Percentiles rank a stretch among this genome's conserved stretches.
Evolutionary conservation across 805 yeast genomes (phyloP).

Genomic region (Candida suzukii): DNA sequence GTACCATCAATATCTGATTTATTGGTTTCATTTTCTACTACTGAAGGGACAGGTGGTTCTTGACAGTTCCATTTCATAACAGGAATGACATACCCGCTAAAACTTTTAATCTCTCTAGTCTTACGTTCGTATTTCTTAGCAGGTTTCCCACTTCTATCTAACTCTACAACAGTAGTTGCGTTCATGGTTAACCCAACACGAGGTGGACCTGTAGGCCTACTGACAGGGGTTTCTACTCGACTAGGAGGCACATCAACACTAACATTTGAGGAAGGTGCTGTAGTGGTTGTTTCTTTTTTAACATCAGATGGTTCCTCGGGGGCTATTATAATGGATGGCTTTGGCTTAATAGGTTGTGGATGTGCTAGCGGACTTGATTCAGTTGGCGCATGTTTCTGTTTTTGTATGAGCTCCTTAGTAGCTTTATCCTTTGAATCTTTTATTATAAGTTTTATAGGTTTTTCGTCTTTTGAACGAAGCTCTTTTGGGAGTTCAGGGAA

Average conservation of each 20-base stretch:
- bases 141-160: conserved; percentile 18
- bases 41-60: too few species aligned
- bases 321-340: neutral
- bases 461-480: neutral
- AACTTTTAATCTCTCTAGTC: conserved; percentile 12
- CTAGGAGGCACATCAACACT: too few species aligned
- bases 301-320: too few species aligned
- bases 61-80: conserved; percentile 14
- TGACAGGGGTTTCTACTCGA: conserved; percentile 13
- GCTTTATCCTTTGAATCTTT: neutral
- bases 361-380: conserved; percentile 8
- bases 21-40: neutral
- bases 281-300: too few species aligned
- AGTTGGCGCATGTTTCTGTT: conserved; percentile 8
- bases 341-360: conserved; percentile 5
- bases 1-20: neutral
- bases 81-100: conserved; percentile 20
- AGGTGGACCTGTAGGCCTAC: conserved; percentile 5
- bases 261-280: too few species aligned
- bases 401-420: conserved; percentile 1
- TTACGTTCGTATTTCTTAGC: conserved; percentile 11
- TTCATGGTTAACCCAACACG: conserved; percentile 20
- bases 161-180: conserved; percentile 15
- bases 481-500: conserved; percentile 11
- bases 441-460: neutral